Base-by-base conservation (phyloP, 2,329 filamentous ascomycete species). In the Metarhizium anisopliae region DNA sequence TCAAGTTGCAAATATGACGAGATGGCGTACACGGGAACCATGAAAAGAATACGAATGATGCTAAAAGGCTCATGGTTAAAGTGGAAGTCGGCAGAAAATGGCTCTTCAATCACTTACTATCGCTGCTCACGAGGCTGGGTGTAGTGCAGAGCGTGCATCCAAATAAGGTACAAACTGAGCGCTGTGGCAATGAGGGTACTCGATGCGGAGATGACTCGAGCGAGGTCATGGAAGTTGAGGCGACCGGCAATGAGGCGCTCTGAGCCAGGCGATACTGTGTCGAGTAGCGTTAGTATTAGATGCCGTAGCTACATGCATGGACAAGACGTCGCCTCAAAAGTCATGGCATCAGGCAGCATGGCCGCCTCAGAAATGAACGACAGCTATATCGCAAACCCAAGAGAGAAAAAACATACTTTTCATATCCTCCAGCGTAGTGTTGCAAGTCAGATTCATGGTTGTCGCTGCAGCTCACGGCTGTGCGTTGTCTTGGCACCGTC, bases 31-130 rank as follows among this genome's bases (percentile, higher is more conserved):
- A 95, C 77, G 43, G 90, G 90, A 52, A 95, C 82, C 89, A 95
- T 93, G 68, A 92, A 85, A 30, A 95, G 79, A 61, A 95, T 93
- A 51, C 90, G 88, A 63, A 95, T 92, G 64, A 94, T 91, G 67
- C 85, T 89, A 62, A 51, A 51, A 49, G 18, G 25, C 13, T 16
- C 18, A 43, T 52, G n/a, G 38, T 50, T 6, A 40, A 14, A 45
- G 30, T 8, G 6, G 13, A 36, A 6, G 4, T 6, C 11, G 45
- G 45, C 10, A 10, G 13, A 18, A 14, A 42, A 6, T 45, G 52
- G n/a, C 6, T 6, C 38, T 45, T 3, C 29, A 51, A n/a, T 13
- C 29, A 18, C 75, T 59, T 68, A 79, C 76, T 84, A 80, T 68
- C 75, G 77, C 64, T 85, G 82, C 67, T 84, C 80, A 55, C 72